Conservation (phyloP, 345 rosid genomes). For the Adansonia digitata region DNA sequence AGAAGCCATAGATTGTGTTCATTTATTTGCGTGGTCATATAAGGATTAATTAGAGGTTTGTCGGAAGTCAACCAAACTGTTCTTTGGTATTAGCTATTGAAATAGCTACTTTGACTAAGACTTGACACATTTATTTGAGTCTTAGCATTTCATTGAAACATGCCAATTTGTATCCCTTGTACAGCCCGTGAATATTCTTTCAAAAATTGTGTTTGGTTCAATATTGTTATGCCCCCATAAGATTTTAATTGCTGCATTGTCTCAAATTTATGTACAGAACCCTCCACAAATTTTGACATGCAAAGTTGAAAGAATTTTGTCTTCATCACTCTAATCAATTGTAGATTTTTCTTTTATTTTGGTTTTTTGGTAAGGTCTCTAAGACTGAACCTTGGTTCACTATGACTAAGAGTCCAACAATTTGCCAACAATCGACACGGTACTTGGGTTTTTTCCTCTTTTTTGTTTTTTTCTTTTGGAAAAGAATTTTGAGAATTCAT, state of each 20-base stretch:
- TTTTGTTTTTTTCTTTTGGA: not conserved
- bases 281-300: not conserved
- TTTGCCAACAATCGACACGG: not conserved
- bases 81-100: not conserved
- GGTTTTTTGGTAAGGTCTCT: not conserved
- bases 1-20: not conserved
- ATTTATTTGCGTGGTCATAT: not conserved
- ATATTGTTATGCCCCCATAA: not conserved
- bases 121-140: not conserved
- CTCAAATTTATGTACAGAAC: not conserved
- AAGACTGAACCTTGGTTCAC: not conserved
- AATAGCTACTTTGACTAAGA: not conserved
- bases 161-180: not conserved
- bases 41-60: not conserved
- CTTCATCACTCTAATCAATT: not conserved
- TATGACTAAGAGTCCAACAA: not conserved
- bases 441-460: not conserved
- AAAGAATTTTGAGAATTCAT: not conserved
- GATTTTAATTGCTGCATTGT: not conserved
- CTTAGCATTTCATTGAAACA: not conserved
- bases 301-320: conserved; percentile 1
- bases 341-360: not conserved
- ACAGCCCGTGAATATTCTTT: not conserved
- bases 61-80: not conserved
- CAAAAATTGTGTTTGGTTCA: not conserved